Evolutionary conservation across 129 eudicot species (phyloP).

Genomic region (Mikania micrantha): DNA sequence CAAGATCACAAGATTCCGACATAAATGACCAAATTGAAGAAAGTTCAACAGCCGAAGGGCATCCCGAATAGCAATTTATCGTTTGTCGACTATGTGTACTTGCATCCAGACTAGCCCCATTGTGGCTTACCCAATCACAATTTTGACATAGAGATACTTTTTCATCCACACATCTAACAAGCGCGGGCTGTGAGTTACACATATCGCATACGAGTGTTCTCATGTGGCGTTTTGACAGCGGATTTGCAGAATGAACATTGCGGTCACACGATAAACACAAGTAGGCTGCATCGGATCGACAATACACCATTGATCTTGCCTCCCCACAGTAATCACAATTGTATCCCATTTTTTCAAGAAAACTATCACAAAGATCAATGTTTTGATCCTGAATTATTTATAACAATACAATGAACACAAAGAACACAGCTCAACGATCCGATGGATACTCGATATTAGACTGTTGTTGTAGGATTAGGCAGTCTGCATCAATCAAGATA

Average conservation of each 20-base stretch:
- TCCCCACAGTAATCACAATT: constrained; percentile 72
- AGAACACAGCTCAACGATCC: neutral
- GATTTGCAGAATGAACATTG: constrained; percentile 76
- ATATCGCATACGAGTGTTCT: constrained; percentile 76
- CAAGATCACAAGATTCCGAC: constrained; percentile 50
- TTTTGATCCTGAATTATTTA: neutral
- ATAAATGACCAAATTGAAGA: constrained; percentile 64
- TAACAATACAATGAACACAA: neutral
- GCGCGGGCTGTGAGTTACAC: constrained; percentile 67
- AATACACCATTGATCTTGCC: constrained; percentile 67
- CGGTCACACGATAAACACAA: constrained; percentile 24
- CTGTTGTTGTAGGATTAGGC: neutral
- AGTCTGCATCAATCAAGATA: constrained; percentile 21
- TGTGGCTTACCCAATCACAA: constrained; percentile 64
- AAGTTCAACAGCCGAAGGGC: constrained; percentile 75
- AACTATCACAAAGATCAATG: neutral
- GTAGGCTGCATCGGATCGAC: constrained; percentile 66
- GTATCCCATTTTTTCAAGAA: constrained; percentile 42
- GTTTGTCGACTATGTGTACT: constrained; percentile 54
- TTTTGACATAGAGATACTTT: constrained; percentile 60
- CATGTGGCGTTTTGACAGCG: constrained; percentile 74
- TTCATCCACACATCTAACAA: constrained; percentile 68
- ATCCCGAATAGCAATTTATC: constrained; percentile 62
- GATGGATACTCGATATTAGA: neutral
- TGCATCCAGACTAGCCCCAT: constrained; percentile 28